These are phyloP conservation scores for Phycomyces blakesleeanus DNA, from an alignment of 192 early-diverging fungal genomes.

Conservation along the genomic window DNA sequence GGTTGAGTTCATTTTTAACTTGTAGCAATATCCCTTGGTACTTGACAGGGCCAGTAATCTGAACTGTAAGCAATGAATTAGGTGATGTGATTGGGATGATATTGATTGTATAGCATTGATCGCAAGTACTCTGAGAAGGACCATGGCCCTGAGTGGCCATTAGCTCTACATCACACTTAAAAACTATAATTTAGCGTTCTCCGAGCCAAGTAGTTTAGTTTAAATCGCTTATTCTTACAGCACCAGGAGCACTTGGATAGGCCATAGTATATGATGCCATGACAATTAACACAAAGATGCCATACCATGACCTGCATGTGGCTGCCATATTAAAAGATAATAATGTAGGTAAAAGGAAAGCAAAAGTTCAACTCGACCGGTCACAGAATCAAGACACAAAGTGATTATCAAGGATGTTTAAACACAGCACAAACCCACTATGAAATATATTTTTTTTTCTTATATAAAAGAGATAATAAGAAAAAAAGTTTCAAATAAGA, in stretches of 20 bases:
- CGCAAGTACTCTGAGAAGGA: slow-evolving; percentile 8
- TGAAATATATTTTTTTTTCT: not conserved
- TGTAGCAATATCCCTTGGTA: slow-evolving; percentile 12
- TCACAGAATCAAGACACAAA: too few relatives aligned
- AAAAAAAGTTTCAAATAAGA: too few relatives aligned
- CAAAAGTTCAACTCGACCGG: too few relatives aligned
- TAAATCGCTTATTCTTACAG: not conserved
- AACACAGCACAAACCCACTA: too few relatives aligned
- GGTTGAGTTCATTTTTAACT: slow-evolving; percentile 8
- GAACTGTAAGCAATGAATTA: not conserved
- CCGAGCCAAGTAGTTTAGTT: not conserved
- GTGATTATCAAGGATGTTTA: too few relatives aligned
- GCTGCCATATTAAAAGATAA: too few relatives aligned
- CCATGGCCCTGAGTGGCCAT: slow-evolving; percentile 21
- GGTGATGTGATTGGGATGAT: not conserved
- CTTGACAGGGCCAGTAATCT: slow-evolving; percentile 1
- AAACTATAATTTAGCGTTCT: not conserved
- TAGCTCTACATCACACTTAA: not conserved
- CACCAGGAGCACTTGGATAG: slow-evolving; percentile 16
- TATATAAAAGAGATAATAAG: not conserved
- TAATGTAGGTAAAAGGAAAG: too few relatives aligned
- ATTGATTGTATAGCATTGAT: slow-evolving; percentile 13
- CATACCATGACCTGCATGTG: too few relatives aligned
- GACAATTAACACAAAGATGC: too few relatives aligned
- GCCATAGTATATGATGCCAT: not conserved